Base-by-base conservation (phyloP, 768 basidiomycete species). In the Russula vinacea region DNA sequence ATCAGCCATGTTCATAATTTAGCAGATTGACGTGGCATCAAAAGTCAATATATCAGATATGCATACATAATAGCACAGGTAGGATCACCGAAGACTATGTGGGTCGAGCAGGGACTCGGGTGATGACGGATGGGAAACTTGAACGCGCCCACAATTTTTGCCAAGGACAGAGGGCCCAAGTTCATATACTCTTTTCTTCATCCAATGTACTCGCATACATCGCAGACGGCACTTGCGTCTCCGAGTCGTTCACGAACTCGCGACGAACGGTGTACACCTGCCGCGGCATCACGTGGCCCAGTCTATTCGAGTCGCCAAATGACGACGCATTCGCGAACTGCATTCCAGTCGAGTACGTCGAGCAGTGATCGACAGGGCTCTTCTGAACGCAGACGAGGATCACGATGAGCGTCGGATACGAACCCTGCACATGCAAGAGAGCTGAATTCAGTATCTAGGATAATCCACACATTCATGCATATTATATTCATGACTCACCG, bases 381-480 rank as follows among this genome's bases (percentile, higher is more conserved):
- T 64, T 64, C 53, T 64, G 63, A 29, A 40, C 29, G 40, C 63
- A 60, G 53, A 64, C 63, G 9, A 64, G 63, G 17, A 64, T 47
- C 29, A 64, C 47, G n/a, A 64, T 64, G 47, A 60, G 53, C 45
- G 53, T 64, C 26, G 63, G 63, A 44, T 64, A 60, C 32, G 51
- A 22, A 19, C 63, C 63, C 63, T 64, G 49, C 17, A 11, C 3
- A 17, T n/a, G n/a, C 3, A 26, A 10, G 33, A 13, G 24, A 55
- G 19, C 11, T 5, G 29, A 29, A 29, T 22, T 49, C 9, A 64
- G 44, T 49, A 11, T 39, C 45, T 1, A 16, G 7, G n/a, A 16
- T 6, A 24, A 19, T 44, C 32, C 19, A 44, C 24, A 11, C 17
- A 26, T 29, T 5, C 29, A 29, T n/a, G n/a, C n/a, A n/a, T n/a